A percentile compares a stretch with the other conserved stretches of the same genome.
phyloP scores from a whole-genome alignment of 805 yeast species.

The Clavispora carvajalis region DNA sequence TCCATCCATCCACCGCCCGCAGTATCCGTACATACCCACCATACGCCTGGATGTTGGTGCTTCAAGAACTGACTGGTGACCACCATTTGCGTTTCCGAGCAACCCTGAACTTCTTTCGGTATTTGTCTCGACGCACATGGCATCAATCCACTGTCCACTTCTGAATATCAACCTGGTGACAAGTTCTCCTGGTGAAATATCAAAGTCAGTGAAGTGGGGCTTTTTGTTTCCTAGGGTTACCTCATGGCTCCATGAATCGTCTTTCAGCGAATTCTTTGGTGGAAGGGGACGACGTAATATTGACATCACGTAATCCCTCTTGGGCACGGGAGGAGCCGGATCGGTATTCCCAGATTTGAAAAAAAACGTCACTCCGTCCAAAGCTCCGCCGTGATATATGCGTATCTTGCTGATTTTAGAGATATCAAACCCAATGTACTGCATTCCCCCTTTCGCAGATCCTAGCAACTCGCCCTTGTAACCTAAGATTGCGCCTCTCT shows the following conservation, averaged over 20 bases:
- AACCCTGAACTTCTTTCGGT: conserved; percentile 48
- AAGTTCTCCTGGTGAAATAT: conserved; percentile 51
- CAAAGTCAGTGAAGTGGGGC: conserved; percentile 48
- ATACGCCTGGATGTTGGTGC: conserved; percentile 59
- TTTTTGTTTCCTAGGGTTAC: conserved; percentile 50
- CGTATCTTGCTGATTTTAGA: conserved; percentile 46
- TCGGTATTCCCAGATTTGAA: not conserved
- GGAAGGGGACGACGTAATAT: not conserved
- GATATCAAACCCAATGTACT: conserved; percentile 26
- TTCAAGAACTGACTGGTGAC: conserved; percentile 47
- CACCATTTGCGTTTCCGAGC: conserved; percentile 69
- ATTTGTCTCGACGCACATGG: conserved; percentile 63
- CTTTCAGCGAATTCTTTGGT: not conserved
- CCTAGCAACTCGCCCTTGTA: conserved; percentile 35
- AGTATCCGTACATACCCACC: conserved; percentile 68
- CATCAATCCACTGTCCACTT: conserved; percentile 89
- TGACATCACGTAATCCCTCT: conserved; percentile 33
- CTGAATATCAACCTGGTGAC: conserved; percentile 59
- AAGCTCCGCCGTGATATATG: conserved; percentile 67
- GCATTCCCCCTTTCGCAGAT: conserved; percentile 15
- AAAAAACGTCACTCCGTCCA: conserved; percentile 74
- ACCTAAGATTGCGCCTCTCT: conserved; percentile 34
- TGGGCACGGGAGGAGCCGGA: conserved; percentile 40
- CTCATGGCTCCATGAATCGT: not conserved
- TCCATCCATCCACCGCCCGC: conserved; percentile 68